Evolutionary conservation across 2,329 filamentous ascomycete genomes (phyloP).

Genomic region (Fusarium sp.): DNA sequence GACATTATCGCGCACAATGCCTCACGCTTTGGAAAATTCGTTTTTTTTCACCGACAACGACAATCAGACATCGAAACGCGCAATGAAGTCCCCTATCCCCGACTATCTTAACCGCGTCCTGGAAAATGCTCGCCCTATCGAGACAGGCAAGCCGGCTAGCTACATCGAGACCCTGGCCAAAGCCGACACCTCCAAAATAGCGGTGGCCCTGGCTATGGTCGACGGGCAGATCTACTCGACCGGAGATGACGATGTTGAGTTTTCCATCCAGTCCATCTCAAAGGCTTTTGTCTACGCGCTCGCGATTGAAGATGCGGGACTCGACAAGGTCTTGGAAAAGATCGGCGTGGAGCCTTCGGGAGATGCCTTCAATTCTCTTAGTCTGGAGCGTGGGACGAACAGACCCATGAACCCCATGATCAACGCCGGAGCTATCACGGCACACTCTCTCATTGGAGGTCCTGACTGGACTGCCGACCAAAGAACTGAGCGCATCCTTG

Average conservation of each 20-base stretch:
- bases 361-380: conserved; percentile 55
- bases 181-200: conserved; percentile 56
- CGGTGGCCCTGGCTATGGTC: conserved; percentile 56
- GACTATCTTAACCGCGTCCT: conserved; percentile 52
- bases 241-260: conserved; percentile 55
- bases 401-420: conserved; percentile 55
- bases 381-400: conserved; percentile 49
- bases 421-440: conserved; percentile 53
- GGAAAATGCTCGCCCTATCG: conserved; percentile 49
- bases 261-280: conserved; percentile 58
- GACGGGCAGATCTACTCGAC: conserved; percentile 56
- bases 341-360: conserved; percentile 58
- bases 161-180: conserved; percentile 56
- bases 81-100: conserved; percentile 54
- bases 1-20: neutral
- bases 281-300: conserved; percentile 58
- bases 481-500: conserved; percentile 53
- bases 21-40: neutral
- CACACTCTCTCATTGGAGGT: conserved; percentile 50
- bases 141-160: conserved; percentile 50
- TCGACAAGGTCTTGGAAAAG: conserved; percentile 53
- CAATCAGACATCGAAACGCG: neutral
- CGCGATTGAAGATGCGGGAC: conserved; percentile 55
- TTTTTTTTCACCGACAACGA: neutral
- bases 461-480: conserved; percentile 52